Evolutionary conservation across 163 green algal genomes (phyloP).

Genomic region (Scenedesmus sp.): DNA sequence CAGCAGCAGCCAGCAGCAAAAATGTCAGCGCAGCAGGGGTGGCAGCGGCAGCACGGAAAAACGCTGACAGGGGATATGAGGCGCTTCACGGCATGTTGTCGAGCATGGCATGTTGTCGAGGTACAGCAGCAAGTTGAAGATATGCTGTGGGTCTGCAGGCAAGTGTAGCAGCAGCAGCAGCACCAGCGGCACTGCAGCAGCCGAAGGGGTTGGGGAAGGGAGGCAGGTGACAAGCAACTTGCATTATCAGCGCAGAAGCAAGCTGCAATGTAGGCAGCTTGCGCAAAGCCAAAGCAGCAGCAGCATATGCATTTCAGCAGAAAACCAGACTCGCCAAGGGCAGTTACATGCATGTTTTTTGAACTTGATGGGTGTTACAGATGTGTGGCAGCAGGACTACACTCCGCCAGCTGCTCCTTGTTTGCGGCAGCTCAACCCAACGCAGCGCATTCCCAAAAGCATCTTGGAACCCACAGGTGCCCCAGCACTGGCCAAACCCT

Average conservation of each 20-base stretch:
- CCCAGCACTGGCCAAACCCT: neutral
- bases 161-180: neutral
- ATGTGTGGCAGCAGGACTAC: no score
- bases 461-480: no score
- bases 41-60: neutral
- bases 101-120: slow-evolving; percentile 99
- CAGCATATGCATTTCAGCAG: neutral
- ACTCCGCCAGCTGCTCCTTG: no score
- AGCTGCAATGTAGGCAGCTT: no score
- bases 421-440: no score
- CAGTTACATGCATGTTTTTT: neutral
- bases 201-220: neutral
- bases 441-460: no score
- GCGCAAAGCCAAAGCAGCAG: neutral
- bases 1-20: neutral
- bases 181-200: neutral
- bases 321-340: neutral
- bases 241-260: no score
- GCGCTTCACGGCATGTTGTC: slow-evolving; percentile 99
- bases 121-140: slow-evolving; percentile 91
- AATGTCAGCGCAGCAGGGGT: neutral
- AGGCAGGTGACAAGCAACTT: no score
- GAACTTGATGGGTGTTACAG: no score
- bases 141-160: slow-evolving; percentile 78
- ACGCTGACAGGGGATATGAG: neutral